Evolutionary conservation across 2,329 filamentous ascomycete genomes (phyloP).

Genomic region (Allantophomopsis cytisporea): DNA sequence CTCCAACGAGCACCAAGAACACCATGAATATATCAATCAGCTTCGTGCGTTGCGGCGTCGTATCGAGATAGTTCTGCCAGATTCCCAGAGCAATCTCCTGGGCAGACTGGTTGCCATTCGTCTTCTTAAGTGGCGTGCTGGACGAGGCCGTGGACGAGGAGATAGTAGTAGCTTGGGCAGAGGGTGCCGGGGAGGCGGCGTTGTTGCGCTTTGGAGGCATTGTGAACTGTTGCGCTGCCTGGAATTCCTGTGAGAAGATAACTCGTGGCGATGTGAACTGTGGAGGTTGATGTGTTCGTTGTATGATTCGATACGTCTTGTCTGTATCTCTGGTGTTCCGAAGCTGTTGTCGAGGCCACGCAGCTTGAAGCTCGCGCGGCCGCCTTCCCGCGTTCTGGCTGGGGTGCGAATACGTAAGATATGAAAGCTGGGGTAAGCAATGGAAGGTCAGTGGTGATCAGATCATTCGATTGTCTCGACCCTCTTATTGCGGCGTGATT

Average conservation of each 20-base stretch:
- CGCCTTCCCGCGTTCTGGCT: not conserved
- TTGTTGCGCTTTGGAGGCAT: constrained; percentile 39
- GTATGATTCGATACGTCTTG: too few species aligned
- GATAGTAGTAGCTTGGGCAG: constrained; percentile 6
- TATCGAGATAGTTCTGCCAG: constrained; percentile 63
- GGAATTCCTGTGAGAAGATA: constrained; percentile 2
- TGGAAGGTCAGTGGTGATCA: too few species aligned
- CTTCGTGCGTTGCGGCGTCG: constrained; percentile 83
- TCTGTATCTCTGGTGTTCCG: constrained; percentile 1
- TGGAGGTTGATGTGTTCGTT: not conserved
- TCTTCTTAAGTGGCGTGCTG: constrained; percentile 11
- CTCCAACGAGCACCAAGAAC: constrained; percentile 76
- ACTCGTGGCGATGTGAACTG: constrained; percentile 5
- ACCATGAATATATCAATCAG: constrained; percentile 83
- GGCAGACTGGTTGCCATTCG: constrained; percentile 11
- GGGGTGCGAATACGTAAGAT: too few species aligned
- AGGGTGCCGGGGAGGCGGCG: constrained; percentile 12
- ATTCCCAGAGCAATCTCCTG: constrained; percentile 53
- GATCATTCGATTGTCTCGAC: too few species aligned
- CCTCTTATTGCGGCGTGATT: too few species aligned
- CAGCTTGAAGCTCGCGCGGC: constrained; percentile 9
- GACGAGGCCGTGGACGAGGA: constrained; percentile 10
- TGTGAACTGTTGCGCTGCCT: constrained; percentile 4
- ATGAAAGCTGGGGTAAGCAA: not conserved
- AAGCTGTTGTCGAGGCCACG: constrained; percentile 11